Evolutionary conservation across 352 stramenopile genomes (phyloP).

Genomic region (Bremia lactucae): DNA sequence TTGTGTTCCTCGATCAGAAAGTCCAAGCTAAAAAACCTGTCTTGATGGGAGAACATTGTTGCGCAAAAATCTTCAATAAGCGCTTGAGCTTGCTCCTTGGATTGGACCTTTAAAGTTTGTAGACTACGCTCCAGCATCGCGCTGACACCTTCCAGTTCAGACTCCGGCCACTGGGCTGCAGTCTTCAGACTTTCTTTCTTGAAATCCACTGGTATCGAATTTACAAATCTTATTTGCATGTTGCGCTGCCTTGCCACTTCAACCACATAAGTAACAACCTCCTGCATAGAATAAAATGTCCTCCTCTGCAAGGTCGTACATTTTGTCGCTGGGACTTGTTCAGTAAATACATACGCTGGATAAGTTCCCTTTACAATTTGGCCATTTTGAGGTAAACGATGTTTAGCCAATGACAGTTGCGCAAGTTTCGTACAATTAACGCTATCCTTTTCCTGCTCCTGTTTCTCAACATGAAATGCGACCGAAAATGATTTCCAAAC

Average conservation of each 20-base stretch:
- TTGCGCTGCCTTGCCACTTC: constrained; percentile 12
- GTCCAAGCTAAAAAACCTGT: constrained; percentile 27
- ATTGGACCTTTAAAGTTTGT: constrained; percentile 2
- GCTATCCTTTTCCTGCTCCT: constrained; percentile 46
- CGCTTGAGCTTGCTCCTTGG: constrained; percentile 11
- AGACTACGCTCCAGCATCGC: constrained; percentile 16
- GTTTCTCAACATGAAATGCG: constrained; percentile 35
- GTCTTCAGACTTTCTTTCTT: constrained; percentile 10
- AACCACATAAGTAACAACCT: constrained; percentile 20
- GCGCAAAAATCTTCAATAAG: constrained; percentile 17
- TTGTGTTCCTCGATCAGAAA: constrained; percentile 11
- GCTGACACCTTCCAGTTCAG: constrained; percentile 16
- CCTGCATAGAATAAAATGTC: constrained; percentile 7
- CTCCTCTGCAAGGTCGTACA: not conserved
- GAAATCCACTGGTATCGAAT: not conserved
- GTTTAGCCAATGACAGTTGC: constrained; percentile 1
- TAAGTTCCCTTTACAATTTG: constrained; percentile 31
- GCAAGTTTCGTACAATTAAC: constrained; percentile 8
- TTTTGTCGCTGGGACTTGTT: constrained; percentile 21
- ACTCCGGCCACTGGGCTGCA: constrained; percentile 11
- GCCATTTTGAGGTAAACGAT: not conserved
- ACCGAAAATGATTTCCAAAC: constrained; percentile 31
- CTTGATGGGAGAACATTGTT: constrained; percentile 5
- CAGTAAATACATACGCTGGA: constrained; percentile 16
- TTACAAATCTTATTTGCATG: constrained; percentile 6